These are phyloP conservation scores for Mortierella sp. DNA, from an alignment of 371 early-diverging fungal genomes.

Conservation along the genomic window DNA sequence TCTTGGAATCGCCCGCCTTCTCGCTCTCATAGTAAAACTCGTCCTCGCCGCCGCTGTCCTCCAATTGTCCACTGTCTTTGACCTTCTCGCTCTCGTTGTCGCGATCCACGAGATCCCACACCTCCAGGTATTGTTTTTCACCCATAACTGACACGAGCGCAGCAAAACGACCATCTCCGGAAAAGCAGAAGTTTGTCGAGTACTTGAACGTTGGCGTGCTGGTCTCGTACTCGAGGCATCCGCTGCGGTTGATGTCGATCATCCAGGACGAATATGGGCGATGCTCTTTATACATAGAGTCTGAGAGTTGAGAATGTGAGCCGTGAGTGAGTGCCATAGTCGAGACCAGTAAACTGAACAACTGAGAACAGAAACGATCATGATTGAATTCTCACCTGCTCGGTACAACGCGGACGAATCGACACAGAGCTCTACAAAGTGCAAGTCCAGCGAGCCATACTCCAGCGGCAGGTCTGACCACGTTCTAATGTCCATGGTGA, in stretches of 20 bases:
- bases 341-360: not conserved
- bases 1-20: not conserved
- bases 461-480: not conserved
- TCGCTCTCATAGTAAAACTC: not conserved
- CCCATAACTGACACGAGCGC: not conserved
- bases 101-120: not conserved
- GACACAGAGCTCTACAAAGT: not conserved
- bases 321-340: not conserved
- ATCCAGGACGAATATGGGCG: not conserved
- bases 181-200: not conserved
- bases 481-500: not conserved
- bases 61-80: too few relatives aligned
- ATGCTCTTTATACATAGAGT: not conserved
- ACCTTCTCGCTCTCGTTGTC: not conserved
- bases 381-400: not conserved
- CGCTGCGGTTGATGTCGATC: not conserved
- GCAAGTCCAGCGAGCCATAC: not conserved
- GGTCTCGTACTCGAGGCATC: not conserved
- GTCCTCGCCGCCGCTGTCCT: not conserved
- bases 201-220: not conserved
- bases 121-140: not conserved
- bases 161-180: not conserved
- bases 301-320: not conserved
- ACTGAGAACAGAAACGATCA: not conserved
- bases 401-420: not conserved